These are phyloP conservation scores for Sphaerulina vaccinii DNA, from an alignment of 2,329 filamentous ascomycete species.

Conservation along the genomic window DNA sequence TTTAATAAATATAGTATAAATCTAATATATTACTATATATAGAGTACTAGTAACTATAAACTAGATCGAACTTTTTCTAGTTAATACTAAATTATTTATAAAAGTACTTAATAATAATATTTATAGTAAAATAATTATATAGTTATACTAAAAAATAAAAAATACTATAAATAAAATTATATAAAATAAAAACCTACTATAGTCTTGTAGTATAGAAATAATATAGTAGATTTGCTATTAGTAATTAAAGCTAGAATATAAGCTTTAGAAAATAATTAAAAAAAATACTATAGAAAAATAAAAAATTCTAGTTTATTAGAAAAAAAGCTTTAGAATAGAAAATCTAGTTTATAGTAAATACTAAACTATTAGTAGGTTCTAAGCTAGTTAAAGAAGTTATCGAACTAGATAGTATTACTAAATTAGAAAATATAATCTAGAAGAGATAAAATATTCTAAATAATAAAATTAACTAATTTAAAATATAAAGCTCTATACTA, in stretches of 20 bases:
- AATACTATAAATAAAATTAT: neutral
- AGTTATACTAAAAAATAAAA: neutral
- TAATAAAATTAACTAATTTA: too few relatives aligned
- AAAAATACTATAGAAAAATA: neutral
- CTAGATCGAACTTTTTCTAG: neutral
- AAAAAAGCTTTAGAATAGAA: neutral
- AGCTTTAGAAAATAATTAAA: neutral
- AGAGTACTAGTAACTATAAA: neutral
- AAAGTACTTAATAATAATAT: neutral
- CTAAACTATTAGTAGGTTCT: too few relatives aligned
- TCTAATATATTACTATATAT: neutral
- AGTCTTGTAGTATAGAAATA: neutral
- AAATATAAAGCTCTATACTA: too few relatives aligned
- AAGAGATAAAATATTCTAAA: too few relatives aligned
- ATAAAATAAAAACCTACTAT: neutral
- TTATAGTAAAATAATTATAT: neutral
- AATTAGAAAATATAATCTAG: too few relatives aligned
- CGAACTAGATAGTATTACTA: neutral
- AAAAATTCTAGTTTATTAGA: neutral
- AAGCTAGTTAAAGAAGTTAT: too few relatives aligned
- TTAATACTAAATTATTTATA: neutral
- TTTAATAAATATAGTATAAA: neutral
- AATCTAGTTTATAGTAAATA: too few relatives aligned
- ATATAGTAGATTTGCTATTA: neutral
- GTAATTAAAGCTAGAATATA: neutral